Conservation (phyloP, 768 basidiomycete species). For the Phylloporus sp. region DNA sequence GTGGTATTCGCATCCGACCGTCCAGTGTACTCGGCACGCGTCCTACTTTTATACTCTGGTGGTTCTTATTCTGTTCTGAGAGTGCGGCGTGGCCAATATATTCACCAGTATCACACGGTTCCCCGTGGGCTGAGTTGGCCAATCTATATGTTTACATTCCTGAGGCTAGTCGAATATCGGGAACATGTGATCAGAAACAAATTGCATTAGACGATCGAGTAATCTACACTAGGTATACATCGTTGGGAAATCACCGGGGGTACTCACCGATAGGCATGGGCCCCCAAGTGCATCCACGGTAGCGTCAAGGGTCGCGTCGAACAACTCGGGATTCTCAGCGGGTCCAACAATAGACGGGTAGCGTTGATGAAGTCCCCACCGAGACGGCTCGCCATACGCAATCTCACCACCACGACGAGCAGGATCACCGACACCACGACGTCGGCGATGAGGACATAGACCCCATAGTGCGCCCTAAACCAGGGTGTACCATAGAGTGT, state of each 20-base stretch:
- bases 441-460: constrained; percentile 3
- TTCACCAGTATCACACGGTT: no score
- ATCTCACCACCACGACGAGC: not conserved
- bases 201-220: no score
- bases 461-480: not conserved
- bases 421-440: constrained; percentile 1
- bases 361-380: constrained; percentile 1
- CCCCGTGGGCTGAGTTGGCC: no score
- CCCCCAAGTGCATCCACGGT: not conserved
- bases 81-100: no score
- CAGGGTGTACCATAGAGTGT: not conserved
- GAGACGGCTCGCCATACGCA: not conserved
- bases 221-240: no score
- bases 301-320: not conserved
- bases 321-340: constrained; percentile 1
- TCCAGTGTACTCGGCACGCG: no score
- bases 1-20: no score
- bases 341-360: constrained; percentile 1
- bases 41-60: no score
- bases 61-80: no score
- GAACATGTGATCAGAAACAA: no score
- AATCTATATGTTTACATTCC: no score
- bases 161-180: no score
- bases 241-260: not conserved
- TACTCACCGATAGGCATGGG: constrained; percentile 1